Conservation (phyloP, 73 alveolate species). For the Halteria grandinella region DNA sequence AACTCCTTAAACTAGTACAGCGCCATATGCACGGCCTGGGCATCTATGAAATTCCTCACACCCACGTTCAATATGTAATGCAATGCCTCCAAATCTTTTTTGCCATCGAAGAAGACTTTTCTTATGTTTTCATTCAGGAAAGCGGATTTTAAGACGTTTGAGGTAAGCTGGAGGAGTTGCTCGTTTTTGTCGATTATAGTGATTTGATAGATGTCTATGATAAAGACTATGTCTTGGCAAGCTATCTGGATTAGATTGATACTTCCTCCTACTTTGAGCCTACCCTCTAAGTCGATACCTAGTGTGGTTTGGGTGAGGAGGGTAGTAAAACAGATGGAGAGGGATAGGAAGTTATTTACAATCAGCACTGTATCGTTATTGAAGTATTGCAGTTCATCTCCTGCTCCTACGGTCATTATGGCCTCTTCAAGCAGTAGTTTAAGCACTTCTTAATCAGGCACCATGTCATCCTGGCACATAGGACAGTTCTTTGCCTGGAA, state of each 20-base stretch:
- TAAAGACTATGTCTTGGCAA: constrained; percentile 12
- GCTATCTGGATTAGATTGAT: constrained; percentile 46
- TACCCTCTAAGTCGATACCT: constrained; percentile 58
- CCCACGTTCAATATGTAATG: constrained; percentile 27
- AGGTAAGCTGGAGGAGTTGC: neutral
- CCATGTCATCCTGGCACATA: constrained; percentile 6
- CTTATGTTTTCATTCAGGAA: constrained; percentile 22
- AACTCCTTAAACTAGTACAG: too few relatives aligned
- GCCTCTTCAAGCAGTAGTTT: constrained; percentile 2
- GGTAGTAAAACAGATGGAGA: neutral
- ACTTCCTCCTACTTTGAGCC: constrained; percentile 24
- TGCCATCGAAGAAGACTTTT: constrained; percentile 62
- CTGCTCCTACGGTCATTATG: neutral
- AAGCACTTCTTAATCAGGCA: neutral
- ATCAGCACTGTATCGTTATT: constrained; percentile 2
- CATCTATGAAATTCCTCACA: constrained; percentile 13
- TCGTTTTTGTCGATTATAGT: neutral
- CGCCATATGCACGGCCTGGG: constrained; percentile 59
- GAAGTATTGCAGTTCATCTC: constrained; percentile 3
- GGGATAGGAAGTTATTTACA: constrained; percentile 28
- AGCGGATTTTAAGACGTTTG: neutral
- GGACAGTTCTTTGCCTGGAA: constrained; percentile 8
- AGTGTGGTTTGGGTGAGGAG: neutral
- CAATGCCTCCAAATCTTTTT: constrained; percentile 57
- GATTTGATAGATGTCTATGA: constrained; percentile 36